Conservation (phyloP, 768 basidiomycete species). For the Nidula microcarpa region DNA sequence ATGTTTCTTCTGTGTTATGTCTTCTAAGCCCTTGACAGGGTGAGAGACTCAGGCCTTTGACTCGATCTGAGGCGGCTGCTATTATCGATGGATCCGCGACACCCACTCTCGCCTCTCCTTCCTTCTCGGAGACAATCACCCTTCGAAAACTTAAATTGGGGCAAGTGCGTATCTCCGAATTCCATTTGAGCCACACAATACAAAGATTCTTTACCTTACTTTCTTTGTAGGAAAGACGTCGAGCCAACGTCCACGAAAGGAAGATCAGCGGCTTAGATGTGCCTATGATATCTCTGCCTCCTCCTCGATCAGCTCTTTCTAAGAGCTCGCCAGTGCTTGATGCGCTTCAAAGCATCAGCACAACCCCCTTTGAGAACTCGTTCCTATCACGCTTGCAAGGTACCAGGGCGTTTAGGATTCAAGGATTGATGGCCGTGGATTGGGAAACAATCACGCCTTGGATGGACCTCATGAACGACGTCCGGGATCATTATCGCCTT, state of each 20-base stretch:
- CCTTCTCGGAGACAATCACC: conserved; percentile 26
- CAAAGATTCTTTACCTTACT: neutral
- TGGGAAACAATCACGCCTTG: conserved; percentile 73
- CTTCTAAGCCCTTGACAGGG: conserved; percentile 19
- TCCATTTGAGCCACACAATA: neutral
- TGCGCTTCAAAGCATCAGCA: conserved; percentile 51
- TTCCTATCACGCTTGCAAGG: conserved; percentile 67
- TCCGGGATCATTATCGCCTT: conserved; percentile 60
- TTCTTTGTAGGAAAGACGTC: conserved; percentile 25
- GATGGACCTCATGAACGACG: conserved; percentile 73
- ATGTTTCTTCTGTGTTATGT: neutral
- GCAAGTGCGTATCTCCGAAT: conserved; percentile 23
- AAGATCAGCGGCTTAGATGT: conserved; percentile 13
- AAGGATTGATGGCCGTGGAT: conserved; percentile 54
- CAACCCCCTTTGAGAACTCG: conserved; percentile 63
- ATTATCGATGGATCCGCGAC: conserved; percentile 19
- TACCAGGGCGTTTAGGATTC: conserved; percentile 20
- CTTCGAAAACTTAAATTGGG: conserved; percentile 44
- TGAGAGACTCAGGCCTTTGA: conserved; percentile 33
- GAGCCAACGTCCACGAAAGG: conserved; percentile 13
- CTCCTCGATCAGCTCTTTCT: conserved; percentile 16
- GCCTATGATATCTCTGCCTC: conserved; percentile 30
- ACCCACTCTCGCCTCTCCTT: conserved; percentile 10
- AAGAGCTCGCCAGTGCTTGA: conserved; percentile 37
- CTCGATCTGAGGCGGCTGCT: conserved; percentile 36